Evolutionary conservation across 306 rosid genomes (phyloP).

Genomic region (Castanea crenata): DNA sequence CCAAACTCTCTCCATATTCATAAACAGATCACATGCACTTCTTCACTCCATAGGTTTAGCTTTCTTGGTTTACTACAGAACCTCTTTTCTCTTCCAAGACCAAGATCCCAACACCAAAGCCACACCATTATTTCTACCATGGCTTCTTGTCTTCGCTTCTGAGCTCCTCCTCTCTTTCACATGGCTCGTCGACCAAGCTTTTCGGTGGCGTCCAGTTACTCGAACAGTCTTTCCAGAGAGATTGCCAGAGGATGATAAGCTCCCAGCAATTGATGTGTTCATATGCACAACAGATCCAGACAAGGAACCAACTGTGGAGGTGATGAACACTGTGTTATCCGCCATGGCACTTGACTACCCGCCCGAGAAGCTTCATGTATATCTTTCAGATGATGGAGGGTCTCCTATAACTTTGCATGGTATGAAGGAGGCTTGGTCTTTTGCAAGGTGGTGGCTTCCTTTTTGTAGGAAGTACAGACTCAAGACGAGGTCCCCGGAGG

Average conservation of each 20-base stretch:
- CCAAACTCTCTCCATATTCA: slow-evolving; percentile 33
- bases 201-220: slow-evolving; percentile 50
- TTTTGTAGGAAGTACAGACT: slow-evolving; percentile 51
- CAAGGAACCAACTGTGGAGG: slow-evolving; percentile 67
- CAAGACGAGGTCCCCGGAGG: slow-evolving; percentile 52
- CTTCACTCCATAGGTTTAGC: slow-evolving; percentile 49
- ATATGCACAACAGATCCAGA: slow-evolving; percentile 68
- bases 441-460: slow-evolving; percentile 69
- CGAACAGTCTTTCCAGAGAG: slow-evolving; percentile 54
- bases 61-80: slow-evolving; percentile 53
- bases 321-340: slow-evolving; percentile 75
- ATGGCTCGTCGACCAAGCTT: slow-evolving; percentile 63
- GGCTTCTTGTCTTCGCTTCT: slow-evolving; percentile 52
- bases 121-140: slow-evolving; percentile 31
- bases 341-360: slow-evolving; percentile 80
- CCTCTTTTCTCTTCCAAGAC: slow-evolving; percentile 35
- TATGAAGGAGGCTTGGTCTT: slow-evolving; percentile 48
- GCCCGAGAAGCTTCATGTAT: slow-evolving; percentile 60
- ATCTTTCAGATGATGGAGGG: slow-evolving; percentile 74
- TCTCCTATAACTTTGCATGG: slow-evolving; percentile 47
- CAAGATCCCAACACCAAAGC: slow-evolving; percentile 16
- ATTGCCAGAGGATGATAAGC: slow-evolving; percentile 46
- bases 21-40: slow-evolving; percentile 48
- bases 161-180: slow-evolving; percentile 59
- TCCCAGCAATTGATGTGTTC: slow-evolving; percentile 64